Percentiles rank a stretch among this genome's conserved stretches.
These are phyloP conservation scores for Vigna radiata DNA, from an alignment of 306 rosid genomes.

Conservation along the genomic window DNA sequence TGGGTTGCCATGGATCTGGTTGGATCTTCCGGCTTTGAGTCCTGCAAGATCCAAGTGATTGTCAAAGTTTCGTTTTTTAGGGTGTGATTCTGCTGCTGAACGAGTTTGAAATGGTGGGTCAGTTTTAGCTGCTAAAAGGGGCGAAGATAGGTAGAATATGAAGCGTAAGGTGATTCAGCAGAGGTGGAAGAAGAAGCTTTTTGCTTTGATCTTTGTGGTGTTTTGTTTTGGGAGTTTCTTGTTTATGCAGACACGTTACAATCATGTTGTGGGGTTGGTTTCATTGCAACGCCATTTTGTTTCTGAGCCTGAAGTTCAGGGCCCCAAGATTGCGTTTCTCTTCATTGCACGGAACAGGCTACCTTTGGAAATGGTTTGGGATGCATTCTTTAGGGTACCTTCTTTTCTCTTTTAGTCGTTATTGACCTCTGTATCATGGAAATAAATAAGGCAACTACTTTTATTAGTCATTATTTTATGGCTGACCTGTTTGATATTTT, in stretches of 20 bases:
- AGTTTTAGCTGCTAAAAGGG: slow-evolving; percentile 43
- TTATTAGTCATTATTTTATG: no score
- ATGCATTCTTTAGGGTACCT: slow-evolving; percentile 78
- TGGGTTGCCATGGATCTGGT: slow-evolving; percentile 61
- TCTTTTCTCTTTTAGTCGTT: background rate
- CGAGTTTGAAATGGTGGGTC: slow-evolving; percentile 53
- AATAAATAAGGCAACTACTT: background rate
- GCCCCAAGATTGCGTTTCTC: slow-evolving; percentile 87
- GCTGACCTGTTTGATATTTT: no score
- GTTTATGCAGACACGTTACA: slow-evolving; percentile 72
- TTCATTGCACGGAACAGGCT: slow-evolving; percentile 93
- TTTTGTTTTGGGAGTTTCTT: slow-evolving; percentile 77
- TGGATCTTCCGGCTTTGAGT: slow-evolving; percentile 45
- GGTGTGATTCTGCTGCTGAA: slow-evolving; percentile 40
- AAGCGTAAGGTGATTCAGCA: slow-evolving; percentile 74
- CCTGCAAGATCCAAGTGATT: slow-evolving; percentile 40
- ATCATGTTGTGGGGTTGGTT: slow-evolving; percentile 63
- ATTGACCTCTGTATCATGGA: background rate
- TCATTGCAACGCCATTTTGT: slow-evolving; percentile 61
- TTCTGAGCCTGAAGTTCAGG: slow-evolving; percentile 43
- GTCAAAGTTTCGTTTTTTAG: slow-evolving; percentile 39
- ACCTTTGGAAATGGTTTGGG: slow-evolving; percentile 92
- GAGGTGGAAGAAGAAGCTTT: slow-evolving; percentile 82
- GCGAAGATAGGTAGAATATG: slow-evolving; percentile 61
- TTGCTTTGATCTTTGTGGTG: slow-evolving; percentile 55